These are phyloP conservation scores for Brassica balearica DNA, from an alignment of 441 rosid species.

Conservation along the genomic window DNA sequence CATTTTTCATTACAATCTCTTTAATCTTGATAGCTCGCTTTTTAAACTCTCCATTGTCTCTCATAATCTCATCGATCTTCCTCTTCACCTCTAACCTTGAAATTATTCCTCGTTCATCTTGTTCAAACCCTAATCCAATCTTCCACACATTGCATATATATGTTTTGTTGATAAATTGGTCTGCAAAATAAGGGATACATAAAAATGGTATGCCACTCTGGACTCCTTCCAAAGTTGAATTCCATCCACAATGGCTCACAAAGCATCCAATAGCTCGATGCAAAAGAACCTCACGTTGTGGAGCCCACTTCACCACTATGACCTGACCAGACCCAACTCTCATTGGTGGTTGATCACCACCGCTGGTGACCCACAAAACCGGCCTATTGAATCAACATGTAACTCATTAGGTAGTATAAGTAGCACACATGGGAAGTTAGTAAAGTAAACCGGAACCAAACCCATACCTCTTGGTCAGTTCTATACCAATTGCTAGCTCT, in stretches of 20 bases:
- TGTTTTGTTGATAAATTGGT: slow-evolving; percentile 55
- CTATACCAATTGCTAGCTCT: slow-evolving; percentile 63
- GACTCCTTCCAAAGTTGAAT: slow-evolving; percentile 66
- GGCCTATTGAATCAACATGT: slow-evolving; percentile 31
- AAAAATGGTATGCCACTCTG: slow-evolving; percentile 65
- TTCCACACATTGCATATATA: slow-evolving; percentile 68
- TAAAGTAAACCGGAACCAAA: neutral
- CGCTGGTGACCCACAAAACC: slow-evolving; percentile 42
- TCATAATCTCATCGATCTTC: slow-evolving; percentile 52
- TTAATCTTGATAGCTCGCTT: slow-evolving; percentile 46
- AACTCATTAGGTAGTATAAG: neutral
- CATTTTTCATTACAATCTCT: slow-evolving; percentile 37
- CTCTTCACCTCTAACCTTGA: slow-evolving; percentile 44
- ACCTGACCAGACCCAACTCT: slow-evolving; percentile 33
- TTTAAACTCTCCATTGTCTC: slow-evolving; percentile 31
- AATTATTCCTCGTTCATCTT: slow-evolving; percentile 45
- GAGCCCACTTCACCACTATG: slow-evolving; percentile 59
- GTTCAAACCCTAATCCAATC: slow-evolving; percentile 51
- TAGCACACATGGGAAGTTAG: neutral
- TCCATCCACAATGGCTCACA: slow-evolving; percentile 75
- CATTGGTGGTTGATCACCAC: slow-evolving; percentile 2
- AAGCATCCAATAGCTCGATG: slow-evolving; percentile 62
- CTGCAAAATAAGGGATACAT: slow-evolving; percentile 67
- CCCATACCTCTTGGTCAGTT: slow-evolving; percentile 34
- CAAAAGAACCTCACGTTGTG: slow-evolving; percentile 54